phyloP scores from a whole-genome alignment of 2,329 filamentous ascomycete genomes.

The Cytospora piceicola region DNA sequence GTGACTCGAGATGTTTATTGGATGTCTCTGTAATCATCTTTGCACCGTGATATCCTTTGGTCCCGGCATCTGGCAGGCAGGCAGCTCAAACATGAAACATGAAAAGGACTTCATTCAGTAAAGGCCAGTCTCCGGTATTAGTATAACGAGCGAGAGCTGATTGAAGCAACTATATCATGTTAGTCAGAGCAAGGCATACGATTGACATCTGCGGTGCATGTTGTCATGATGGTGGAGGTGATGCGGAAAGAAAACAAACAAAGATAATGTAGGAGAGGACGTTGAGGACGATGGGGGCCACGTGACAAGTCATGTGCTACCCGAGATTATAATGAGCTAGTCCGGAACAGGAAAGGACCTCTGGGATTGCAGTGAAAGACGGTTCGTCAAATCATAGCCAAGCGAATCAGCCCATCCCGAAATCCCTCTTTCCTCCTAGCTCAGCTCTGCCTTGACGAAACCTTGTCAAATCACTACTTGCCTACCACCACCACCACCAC shows the following conservation, averaged over 20 bases:
- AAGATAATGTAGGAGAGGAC: neutral
- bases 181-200: no score
- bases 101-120: no score
- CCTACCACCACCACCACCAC: conserved; percentile 8
- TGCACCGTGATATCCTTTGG: no score
- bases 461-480: neutral
- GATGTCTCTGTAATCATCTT: no score
- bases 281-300: neutral
- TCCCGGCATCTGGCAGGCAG: no score
- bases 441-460: conserved; percentile 20
- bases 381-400: conserved; percentile 26
- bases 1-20: no score
- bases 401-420: conserved; percentile 28
- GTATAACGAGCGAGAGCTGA: no score
- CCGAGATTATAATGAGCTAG: neutral
- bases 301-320: neutral
- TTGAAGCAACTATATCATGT: no score
- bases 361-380: neutral
- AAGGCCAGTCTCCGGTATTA: no score
- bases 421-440: conserved; percentile 28
- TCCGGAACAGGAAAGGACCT: conserved; percentile 5
- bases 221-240: neutral
- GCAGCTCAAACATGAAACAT: no score
- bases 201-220: no score
- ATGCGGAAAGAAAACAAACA: neutral